A percentile compares a stretch with the other conserved stretches of the same genome.
phyloP scores from a whole-genome alignment of 2,329 filamentous ascomycete genomes.

The Pseudogymnoascus sp. region DNA sequence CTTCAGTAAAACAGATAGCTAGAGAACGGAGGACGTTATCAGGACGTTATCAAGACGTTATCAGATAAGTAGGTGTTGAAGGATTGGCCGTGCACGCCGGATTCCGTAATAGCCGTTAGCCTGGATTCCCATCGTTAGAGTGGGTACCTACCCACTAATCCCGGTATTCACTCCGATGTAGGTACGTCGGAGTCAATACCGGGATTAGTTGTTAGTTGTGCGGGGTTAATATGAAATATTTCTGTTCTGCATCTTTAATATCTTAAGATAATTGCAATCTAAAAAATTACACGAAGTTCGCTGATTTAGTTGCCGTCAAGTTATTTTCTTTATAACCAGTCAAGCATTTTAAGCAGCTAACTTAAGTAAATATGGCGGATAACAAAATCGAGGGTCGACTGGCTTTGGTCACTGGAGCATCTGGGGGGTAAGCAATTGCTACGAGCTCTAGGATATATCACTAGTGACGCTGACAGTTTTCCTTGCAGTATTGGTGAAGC shows the following conservation, averaged over 20 bases:
- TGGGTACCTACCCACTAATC: not conserved
- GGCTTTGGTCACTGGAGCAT: conserved; percentile 54
- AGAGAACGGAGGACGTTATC: not conserved
- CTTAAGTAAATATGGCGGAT: conserved; percentile 16
- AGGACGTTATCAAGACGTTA: not conserved
- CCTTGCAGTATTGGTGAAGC: conserved; percentile 49
- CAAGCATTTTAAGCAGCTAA: not conserved
- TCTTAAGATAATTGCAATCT: not conserved
- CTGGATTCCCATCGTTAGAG: not conserved
- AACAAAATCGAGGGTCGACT: conserved; percentile 46
- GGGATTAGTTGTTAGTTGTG: not conserved
- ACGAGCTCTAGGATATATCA: not conserved
- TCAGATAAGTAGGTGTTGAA: not conserved
- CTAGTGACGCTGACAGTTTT: not conserved
- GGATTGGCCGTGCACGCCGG: not conserved
- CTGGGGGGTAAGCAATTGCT: conserved; percentile 45
- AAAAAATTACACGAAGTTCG: not conserved
- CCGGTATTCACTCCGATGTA: no score
- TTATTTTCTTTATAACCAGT: not conserved
- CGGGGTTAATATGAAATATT: not conserved
- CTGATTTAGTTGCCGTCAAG: not conserved
- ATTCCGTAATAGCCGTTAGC: not conserved
- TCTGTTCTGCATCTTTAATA: not conserved
- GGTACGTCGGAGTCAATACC: not conserved
- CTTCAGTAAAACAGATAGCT: not conserved